These are phyloP conservation scores for Lycium barbarum DNA, from an alignment of 257 asterid genomes.

Conservation along the genomic window DNA sequence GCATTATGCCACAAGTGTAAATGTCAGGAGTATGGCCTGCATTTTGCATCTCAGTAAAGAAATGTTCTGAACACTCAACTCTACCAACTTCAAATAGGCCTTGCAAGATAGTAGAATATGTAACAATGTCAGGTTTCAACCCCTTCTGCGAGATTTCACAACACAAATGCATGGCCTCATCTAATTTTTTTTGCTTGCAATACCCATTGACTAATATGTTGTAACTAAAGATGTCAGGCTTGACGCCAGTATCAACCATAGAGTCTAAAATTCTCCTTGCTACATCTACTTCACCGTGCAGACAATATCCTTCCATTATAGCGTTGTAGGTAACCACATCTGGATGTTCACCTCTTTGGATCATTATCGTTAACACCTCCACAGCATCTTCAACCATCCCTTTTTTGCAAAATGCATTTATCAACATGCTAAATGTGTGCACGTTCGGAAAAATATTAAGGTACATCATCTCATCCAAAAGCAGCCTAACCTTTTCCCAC, in stretches of 20 bases:
- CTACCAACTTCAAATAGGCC: conserved; percentile 38
- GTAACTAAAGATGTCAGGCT: conserved; percentile 35
- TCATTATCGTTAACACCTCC: conserved; percentile 33
- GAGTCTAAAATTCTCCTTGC: conserved; percentile 36
- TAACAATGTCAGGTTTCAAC: conserved; percentile 24
- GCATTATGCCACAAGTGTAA: conserved; percentile 31
- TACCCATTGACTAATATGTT: conserved; percentile 43
- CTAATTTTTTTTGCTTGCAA: conserved; percentile 35
- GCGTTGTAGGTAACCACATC: conserved; percentile 36
- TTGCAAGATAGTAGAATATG: conserved; percentile 34
- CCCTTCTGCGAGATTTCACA: conserved; percentile 38
- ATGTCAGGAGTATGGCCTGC: conserved; percentile 32
- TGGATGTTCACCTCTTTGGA: conserved; percentile 16
- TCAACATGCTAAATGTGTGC: conserved; percentile 3
- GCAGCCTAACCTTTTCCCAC: conserved; percentile 29
- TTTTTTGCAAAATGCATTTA: conserved; percentile 27
- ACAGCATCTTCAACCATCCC: conserved; percentile 38
- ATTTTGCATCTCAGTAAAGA: conserved; percentile 37
- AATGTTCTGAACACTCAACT: conserved; percentile 25
- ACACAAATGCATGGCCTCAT: conserved; percentile 38
- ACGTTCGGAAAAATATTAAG: background rate
- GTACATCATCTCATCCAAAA: conserved; percentile 29
- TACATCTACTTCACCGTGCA: conserved; percentile 33
- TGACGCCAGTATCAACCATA: conserved; percentile 25
- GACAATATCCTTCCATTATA: conserved; percentile 44